A percentile compares a stretch with the other conserved stretches of the same genome.
These are phyloP conservation scores for Ophiostoma ips DNA, from an alignment of 2,329 filamentous ascomycete genomes.

Conservation along the genomic window DNA sequence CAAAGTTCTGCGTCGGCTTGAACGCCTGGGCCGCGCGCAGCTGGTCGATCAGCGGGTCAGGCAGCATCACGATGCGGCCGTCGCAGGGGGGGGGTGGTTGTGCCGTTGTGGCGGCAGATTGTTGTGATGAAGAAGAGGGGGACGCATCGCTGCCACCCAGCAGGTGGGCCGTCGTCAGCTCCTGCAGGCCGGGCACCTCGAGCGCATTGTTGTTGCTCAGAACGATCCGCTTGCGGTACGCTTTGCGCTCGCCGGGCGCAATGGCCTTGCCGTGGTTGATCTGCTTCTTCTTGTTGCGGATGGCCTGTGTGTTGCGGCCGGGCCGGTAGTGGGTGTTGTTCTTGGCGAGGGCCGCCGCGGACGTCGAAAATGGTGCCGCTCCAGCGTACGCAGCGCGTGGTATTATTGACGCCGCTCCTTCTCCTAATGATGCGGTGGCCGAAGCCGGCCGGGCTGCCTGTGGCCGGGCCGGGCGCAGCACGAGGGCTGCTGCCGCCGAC, in stretches of 20 bases:
- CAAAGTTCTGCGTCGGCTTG: conserved; percentile 81
- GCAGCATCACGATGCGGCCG: conserved; percentile 56
- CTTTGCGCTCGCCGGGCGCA: conserved; percentile 68
- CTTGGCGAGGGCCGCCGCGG: conserved; percentile 2
- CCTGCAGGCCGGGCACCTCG: conserved; percentile 52
- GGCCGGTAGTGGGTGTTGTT: conserved; percentile 15
- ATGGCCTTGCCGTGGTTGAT: conserved; percentile 40
- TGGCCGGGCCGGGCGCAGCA: conserved; percentile 4
- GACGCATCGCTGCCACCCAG: neutral
- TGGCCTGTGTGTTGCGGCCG: conserved; percentile 22
- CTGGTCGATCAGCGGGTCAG: conserved; percentile 58
- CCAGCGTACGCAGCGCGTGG: neutral
- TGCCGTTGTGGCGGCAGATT: neutral
- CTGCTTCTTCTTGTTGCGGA: conserved; percentile 15
- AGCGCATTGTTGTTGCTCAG: conserved; percentile 91
- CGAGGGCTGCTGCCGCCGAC: conserved; percentile 4
- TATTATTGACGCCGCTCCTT: neutral
- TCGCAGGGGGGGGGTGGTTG: conserved; percentile 40
- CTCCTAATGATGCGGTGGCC: neutral
- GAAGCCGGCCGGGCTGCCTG: neutral
- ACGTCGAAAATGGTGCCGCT: conserved; percentile 23
- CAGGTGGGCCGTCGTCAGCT: conserved; percentile 38
- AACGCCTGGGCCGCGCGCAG: conserved; percentile 79
- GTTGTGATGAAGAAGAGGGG: neutral
- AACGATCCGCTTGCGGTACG: conserved; percentile 74